phyloP scores from a whole-genome alignment of 2,329 filamentous ascomycete species.

The Phialophora macrospora region DNA sequence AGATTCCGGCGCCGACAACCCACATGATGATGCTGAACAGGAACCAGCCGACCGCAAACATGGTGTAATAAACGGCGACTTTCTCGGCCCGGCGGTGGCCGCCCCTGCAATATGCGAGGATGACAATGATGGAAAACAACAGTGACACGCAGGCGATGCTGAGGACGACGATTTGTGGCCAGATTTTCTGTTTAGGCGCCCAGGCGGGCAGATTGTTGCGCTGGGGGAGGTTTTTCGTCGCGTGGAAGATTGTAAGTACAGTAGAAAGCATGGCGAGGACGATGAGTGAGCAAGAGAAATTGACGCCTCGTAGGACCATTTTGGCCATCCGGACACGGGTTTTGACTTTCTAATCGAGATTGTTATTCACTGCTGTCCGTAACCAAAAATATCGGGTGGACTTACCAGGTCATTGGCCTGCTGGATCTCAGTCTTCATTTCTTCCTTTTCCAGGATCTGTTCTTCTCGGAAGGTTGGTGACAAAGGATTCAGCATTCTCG shows the following conservation, averaged over 20 bases:
- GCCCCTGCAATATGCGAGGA: slow-evolving; percentile 84
- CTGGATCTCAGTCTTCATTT: slow-evolving; percentile 79
- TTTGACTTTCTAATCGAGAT: slow-evolving; percentile 77
- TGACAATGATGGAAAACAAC: slow-evolving; percentile 75
- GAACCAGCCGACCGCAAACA: slow-evolving; percentile 93
- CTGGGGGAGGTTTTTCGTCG: slow-evolving; percentile 73
- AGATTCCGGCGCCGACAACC: slow-evolving; percentile 80
- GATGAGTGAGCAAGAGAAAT: slow-evolving; percentile 95
- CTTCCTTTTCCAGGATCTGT: slow-evolving; percentile 81
- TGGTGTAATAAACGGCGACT: slow-evolving; percentile 90
- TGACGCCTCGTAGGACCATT: slow-evolving; percentile 90
- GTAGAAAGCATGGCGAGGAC: slow-evolving; percentile 86
- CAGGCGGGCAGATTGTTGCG: slow-evolving; percentile 84
- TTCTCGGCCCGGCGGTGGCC: slow-evolving; percentile 90
- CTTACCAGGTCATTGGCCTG: slow-evolving; percentile 87
- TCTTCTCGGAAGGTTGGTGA: slow-evolving; percentile 94
- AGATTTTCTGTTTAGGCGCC: slow-evolving; percentile 77
- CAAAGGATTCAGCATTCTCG: slow-evolving; percentile 74
- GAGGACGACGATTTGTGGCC: slow-evolving; percentile 88
- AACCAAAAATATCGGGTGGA: slow-evolving; percentile 36
- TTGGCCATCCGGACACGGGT: slow-evolving; percentile 89
- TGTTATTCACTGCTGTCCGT: slow-evolving; percentile 45
- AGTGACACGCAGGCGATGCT: slow-evolving; percentile 80
- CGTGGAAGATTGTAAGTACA: slow-evolving; percentile 91
- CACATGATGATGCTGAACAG: slow-evolving; percentile 91